These are phyloP conservation scores for Epichloe brachyelytri DNA, from an alignment of 2,329 filamentous ascomycete species.

Conservation along the genomic window DNA sequence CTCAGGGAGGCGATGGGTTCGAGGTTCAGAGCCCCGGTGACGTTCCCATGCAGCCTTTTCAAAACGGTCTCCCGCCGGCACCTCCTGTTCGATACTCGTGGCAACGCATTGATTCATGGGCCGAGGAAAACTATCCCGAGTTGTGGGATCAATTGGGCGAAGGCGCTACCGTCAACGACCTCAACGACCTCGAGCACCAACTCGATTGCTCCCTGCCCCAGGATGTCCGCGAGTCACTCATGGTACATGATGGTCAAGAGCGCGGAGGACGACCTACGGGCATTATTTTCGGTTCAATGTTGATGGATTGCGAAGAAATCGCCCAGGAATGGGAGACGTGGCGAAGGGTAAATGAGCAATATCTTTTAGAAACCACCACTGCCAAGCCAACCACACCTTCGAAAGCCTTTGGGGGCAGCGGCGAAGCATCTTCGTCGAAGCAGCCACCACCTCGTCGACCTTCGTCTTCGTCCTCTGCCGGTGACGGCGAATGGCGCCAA, in stretches of 20 bases:
- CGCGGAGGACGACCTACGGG: conserved; percentile 82
- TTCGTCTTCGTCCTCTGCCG: conserved; percentile 29
- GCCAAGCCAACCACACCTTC: conserved; percentile 50
- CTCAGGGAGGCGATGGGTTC: conserved; percentile 51
- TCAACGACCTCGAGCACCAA: conserved; percentile 94
- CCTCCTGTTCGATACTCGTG: conserved; percentile 84
- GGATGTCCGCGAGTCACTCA: conserved; percentile 84
- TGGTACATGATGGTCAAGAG: conserved; percentile 93
- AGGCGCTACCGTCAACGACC: conserved; percentile 81
- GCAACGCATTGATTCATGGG: conserved; percentile 87
- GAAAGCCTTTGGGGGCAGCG: conserved; percentile 57
- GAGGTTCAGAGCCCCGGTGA: conserved; percentile 65
- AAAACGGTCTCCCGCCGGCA: conserved; percentile 78
- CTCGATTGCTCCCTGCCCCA: conserved; percentile 87
- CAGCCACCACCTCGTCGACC: conserved; percentile 21
- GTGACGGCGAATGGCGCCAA: conserved; percentile 60
- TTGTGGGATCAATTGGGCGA: conserved; percentile 88
- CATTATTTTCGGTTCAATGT: conserved; percentile 86
- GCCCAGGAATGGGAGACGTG: conserved; percentile 97
- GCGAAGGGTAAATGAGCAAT: conserved; percentile 86
- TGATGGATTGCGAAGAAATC: conserved; percentile 96
- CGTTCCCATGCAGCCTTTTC: conserved; percentile 94
- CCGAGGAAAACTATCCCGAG: conserved; percentile 90
- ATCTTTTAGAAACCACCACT: conserved; percentile 49
- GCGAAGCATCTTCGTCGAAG: conserved; percentile 56